Base-by-base conservation (phyloP, 768 basidiomycete species). In the Leccinellum albellum region DNA sequence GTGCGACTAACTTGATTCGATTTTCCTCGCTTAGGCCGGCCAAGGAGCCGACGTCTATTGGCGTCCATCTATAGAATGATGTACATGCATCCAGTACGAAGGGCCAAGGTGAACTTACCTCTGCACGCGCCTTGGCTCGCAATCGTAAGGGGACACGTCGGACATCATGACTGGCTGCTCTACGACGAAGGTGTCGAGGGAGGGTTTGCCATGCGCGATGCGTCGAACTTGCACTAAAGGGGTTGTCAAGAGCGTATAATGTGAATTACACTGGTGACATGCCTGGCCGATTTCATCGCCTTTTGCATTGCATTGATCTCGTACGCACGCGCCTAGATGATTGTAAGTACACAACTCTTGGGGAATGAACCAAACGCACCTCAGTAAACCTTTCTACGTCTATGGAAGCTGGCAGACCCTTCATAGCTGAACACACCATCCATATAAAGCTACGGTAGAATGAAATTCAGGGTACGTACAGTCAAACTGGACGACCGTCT, bases 161-260 rank as follows among this genome's bases (percentile, higher is more conserved):
- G 23, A 94, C 86, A 71, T 98, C 89, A 71, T 98, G 96, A 66
- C 92, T 94, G 3, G 97, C 96, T 12, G 96, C 96, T 66, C 96
- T 80, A 46, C 96, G 81, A 28, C 97, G 83, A 23, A 99, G 79
- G 72, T 94, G 91, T 17, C 96, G 83, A 12, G 96, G 96, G 7
- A 98, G 81, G 10, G 89, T 86, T 72, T 99, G 96, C 86, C 95
- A 99, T 5, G 86, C 90, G 57, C 94, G 80, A 55, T 89, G 86
- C 0, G 89, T 90, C 15, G 88, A 82, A 62, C 80, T 81, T 8
- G 79, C 78, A 54, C 91, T 94, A 59, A 5, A 54, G 28, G 4
- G 2, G 15, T 1, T 14, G 40, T 65, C 53, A 61, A 35, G 12
- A 51, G 26, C 17, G 6, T 0, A 7, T 15, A 3, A 12, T 29